Base-by-base conservation (phyloP, 129 eudicot genomes). In the Pseudognaphalium luteoalbum region DNA sequence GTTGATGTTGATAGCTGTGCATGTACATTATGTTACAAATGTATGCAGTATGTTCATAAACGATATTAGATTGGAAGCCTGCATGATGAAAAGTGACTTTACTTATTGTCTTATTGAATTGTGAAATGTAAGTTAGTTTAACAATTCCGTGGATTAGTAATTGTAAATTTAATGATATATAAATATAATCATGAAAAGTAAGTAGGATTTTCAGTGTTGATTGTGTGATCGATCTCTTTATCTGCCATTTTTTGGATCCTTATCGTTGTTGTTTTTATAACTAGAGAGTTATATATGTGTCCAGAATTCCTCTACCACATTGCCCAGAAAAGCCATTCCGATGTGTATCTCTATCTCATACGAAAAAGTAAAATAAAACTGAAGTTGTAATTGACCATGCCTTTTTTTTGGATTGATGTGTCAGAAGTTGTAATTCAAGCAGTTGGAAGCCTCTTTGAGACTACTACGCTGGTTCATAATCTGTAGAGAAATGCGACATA, bases 401-500 rank as follows among this genome's bases (percentile, higher is more conserved):
- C 71, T 66, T 5, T 19, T 65, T 65, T 20, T 67, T 66, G 29
- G 29, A 35, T 20, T 67, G 16, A 67, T 62, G 2, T 67, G 9
- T 4, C 72, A 67, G 54, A 37, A 37, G 15, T 44, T 72, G 61
- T 44, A 66, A 34, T 10, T 58, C 56, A 14, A 54, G 62, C 35
- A 61, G 72, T 30, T 58, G 64, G 82, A 34, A 30, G 57, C 20
- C 12, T 21, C 70, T 5, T 14, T 63, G 21, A 63, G 35, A 65
- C 8, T 62, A 5, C 25, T 51, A 64, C 16, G 17, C n/a, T 54
- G 70, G 42, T 12, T 70, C 61, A 50, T 7, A 62, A 76, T 70
- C 57, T 54, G 17, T 25, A 50, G 68, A 56, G 37, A 17, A 70
- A 47, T 73, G 84, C 25, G 76, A 70, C 47, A 47, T 28, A 68